Evolutionary conservation across 2,329 filamentous ascomycete genomes (phyloP).

Genomic region (Fusarium falciforme): DNA sequence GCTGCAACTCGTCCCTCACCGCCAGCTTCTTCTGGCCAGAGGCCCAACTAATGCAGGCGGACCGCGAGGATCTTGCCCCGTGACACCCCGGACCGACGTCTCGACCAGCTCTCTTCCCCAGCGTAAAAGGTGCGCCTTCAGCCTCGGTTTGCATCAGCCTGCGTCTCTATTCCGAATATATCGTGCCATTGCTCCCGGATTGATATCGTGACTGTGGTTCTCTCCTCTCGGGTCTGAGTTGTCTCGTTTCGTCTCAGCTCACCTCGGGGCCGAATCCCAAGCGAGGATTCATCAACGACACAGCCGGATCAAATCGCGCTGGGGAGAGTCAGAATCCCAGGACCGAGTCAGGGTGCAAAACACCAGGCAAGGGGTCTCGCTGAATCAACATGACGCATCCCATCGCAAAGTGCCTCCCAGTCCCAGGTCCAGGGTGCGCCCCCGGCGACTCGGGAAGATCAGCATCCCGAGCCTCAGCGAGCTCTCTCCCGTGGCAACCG

Average conservation of each 20-base stretch:
- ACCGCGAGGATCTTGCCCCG: slow-evolving; percentile 21
- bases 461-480: slow-evolving; percentile 29
- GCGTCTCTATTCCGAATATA: slow-evolving; percentile 12
- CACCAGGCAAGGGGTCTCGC: neutral
- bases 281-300: neutral
- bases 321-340: neutral
- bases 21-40: slow-evolving; percentile 28
- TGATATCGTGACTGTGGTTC: slow-evolving; percentile 22
- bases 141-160: slow-evolving; percentile 2
- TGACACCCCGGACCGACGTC: slow-evolving; percentile 14
- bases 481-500: slow-evolving; percentile 16
- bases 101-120: neutral
- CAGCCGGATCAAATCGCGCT: neutral
- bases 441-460: slow-evolving; percentile 34
- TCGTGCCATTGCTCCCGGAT: slow-evolving; percentile 23
- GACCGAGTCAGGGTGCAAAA: neutral
- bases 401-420: neutral
- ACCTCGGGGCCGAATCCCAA: neutral
- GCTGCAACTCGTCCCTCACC: slow-evolving; percentile 26
- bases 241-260: slow-evolving; percentile 2
- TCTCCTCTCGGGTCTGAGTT: neutral
- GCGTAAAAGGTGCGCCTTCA: slow-evolving; percentile 2
- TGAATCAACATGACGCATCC: slow-evolving; percentile 15
- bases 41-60: slow-evolving; percentile 32
- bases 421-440: slow-evolving; percentile 11